Conservation (phyloP, 148 eudicot genomes). For the Rhododendron simsii region DNA sequence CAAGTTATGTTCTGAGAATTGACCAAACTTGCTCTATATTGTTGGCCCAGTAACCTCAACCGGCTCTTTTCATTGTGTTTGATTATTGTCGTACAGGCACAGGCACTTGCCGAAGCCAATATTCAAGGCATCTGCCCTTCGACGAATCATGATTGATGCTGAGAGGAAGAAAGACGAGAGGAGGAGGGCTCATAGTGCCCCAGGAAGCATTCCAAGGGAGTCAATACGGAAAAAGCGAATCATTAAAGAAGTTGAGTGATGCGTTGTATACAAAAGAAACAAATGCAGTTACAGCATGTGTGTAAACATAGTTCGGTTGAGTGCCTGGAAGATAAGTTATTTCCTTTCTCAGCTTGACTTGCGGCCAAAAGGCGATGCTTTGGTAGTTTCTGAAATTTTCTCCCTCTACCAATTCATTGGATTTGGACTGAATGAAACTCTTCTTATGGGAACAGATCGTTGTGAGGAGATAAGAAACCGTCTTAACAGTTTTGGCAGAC, state of each 20-base stretch:
- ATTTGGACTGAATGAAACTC: neutral
- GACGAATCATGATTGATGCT: slow-evolving; percentile 55
- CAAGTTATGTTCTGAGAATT: neutral
- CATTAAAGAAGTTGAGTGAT: slow-evolving; percentile 63
- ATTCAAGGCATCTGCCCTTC: slow-evolving; percentile 46
- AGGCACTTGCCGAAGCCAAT: slow-evolving; percentile 80
- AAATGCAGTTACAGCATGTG: neutral
- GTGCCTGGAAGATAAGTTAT: neutral
- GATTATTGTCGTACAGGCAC: slow-evolving; percentile 57
- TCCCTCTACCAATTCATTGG: neutral
- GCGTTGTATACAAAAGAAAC: neutral
- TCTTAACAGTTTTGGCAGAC: neutral
- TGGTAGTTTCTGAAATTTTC: neutral
- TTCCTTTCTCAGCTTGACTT: neutral
- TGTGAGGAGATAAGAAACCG: neutral
- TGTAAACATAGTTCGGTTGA: neutral
- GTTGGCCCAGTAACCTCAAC: neutral
- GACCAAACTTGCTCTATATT: slow-evolving; percentile 1
- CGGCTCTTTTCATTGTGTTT: neutral
- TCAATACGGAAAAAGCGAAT: slow-evolving; percentile 59
- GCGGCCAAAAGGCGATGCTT: neutral
- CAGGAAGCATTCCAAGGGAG: slow-evolving; percentile 52
- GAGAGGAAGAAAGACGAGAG: slow-evolving; percentile 71
- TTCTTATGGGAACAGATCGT: neutral
- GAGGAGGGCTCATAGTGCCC: slow-evolving; percentile 82